phyloP scores from a whole-genome alignment of 2,329 filamentous ascomycete genomes.

The Sclerotinia spermophila region DNA sequence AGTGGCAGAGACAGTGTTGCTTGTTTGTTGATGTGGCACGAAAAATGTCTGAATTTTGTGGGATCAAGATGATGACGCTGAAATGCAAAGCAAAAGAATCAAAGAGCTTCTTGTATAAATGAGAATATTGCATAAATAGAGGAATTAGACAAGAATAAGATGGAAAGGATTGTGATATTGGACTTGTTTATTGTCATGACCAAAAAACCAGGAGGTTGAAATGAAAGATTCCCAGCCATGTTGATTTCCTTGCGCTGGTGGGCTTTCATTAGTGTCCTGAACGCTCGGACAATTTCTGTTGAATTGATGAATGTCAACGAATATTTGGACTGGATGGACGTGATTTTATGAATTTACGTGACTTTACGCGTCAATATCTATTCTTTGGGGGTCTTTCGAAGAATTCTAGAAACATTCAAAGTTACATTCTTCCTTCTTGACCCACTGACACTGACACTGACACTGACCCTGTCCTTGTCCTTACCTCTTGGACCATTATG shows the following conservation, averaged over 20 bases:
- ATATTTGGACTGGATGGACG: neutral
- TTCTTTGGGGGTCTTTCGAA: neutral
- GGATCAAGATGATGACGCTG: neutral
- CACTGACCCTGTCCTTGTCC: neutral
- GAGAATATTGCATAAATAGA: slow-evolving; percentile 12
- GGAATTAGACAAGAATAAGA: slow-evolving; percentile 11
- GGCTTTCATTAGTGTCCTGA: slow-evolving; percentile 3
- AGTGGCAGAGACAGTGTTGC: too few relatives aligned
- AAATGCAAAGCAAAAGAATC: slow-evolving; percentile 8
- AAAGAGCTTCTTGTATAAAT: slow-evolving; percentile 15
- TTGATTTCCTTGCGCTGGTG: slow-evolving; percentile 16
- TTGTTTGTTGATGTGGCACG: neutral
- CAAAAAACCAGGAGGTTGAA: slow-evolving; percentile 13
- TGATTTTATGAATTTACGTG: neutral
- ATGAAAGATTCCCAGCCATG: slow-evolving; percentile 17
- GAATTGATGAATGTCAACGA: neutral
- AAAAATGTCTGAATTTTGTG: slow-evolving; percentile 2
- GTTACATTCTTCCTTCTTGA: neutral
- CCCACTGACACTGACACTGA: neutral
- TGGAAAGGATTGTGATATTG: slow-evolving; percentile 9
- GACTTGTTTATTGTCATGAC: slow-evolving; percentile 13
- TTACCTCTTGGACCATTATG: slow-evolving; percentile 23
- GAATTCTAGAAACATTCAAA: slow-evolving; percentile 1
- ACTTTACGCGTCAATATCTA: slow-evolving; percentile 8
- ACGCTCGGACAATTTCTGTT: slow-evolving; percentile 3